Evolutionary conservation across 225 moss, liverwort and hornwort genomes (phyloP), one percentile per base, ranked within the genome.

Genomic region (Anthoceros angustus): DNA sequence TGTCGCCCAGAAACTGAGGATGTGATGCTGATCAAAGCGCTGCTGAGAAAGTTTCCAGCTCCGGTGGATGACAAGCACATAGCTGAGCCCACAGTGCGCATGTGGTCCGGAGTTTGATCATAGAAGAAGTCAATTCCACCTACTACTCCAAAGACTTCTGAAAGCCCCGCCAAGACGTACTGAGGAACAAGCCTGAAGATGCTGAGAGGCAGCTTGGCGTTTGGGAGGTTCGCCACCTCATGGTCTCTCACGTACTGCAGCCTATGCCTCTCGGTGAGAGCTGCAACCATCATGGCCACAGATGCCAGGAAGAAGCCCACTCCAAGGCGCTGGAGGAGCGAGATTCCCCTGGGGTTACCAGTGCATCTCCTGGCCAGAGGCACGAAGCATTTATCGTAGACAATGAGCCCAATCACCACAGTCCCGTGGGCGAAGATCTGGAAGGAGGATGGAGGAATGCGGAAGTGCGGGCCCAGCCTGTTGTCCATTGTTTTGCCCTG

Each of bases 41-140:
- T 79, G 64, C 90, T 87, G 16, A 75, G 63, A 62, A 90, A 86
- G 25, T 84, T 84, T 61, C 86, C 82, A 23, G 84, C 78, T 0
- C 87, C 87, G 6, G 87, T 75, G 43, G 87, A 86, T 80, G 84
- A 84, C 8, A 83, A 83, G 77, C 84, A 86, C 63, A 94, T 73
- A 6, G 93, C 90, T 6, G 84, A 79, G 39, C 90, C 93, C 66
- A 87, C 80, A 39, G 86, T 86, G 72, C 81, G 80, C 87, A 90
- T 86, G 55, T 68, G 72, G 65, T 86, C 89, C 7, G 93, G 93
- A 62, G 81, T 82, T 69, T 93, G 87, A 42, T 87, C 84, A 72
- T 89, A 89, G 77, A 93, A 93, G 60, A 93, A 89, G 43, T 93
- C 93, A 26, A 94, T 80, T 50, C 73, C 74, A 0, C 70, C 69